phyloP scores from a whole-genome alignment of 2,329 filamentous ascomycete species.

The Knufia fluminis region DNA sequence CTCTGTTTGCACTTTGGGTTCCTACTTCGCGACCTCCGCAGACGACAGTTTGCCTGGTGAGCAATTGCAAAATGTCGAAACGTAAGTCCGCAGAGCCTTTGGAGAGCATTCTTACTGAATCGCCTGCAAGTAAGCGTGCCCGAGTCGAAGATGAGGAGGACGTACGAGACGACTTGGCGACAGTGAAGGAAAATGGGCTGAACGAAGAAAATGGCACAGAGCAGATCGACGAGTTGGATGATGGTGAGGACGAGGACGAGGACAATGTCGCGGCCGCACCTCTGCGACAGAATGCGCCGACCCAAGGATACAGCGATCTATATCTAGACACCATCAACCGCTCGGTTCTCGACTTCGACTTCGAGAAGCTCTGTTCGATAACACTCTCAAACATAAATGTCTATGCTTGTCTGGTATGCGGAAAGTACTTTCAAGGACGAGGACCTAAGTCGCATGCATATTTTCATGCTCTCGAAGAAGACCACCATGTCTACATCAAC shows the following conservation, averaged over 20 bases:
- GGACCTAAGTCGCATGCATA: conserved; percentile 94
- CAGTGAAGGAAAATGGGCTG: conserved; percentile 27
- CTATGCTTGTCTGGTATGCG: conserved; percentile 93
- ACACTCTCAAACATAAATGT: conserved; percentile 97
- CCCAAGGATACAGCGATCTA: conserved; percentile 84
- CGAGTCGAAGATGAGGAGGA: conserved; percentile 32
- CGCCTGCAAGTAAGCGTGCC: conserved; percentile 38
- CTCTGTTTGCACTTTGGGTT: neutral
- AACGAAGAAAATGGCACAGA: conserved; percentile 29
- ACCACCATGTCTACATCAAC: conserved; percentile 97
- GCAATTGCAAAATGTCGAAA: conserved; percentile 33
- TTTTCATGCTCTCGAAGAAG: conserved; percentile 90
- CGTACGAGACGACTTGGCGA: conserved; percentile 1
- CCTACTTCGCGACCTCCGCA: neutral
- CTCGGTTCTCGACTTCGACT: conserved; percentile 90
- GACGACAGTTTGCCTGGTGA: neutral
- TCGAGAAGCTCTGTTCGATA: conserved; percentile 95
- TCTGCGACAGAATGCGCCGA: conserved; percentile 63
- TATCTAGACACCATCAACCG: conserved; percentile 97
- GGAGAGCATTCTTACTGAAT: conserved; percentile 29
- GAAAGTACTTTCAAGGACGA: conserved; percentile 93
- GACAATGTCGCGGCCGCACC: conserved; percentile 31
- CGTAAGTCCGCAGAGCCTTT: conserved; percentile 37
- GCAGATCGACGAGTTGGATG: conserved; percentile 25
- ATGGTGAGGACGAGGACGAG: conserved; percentile 30